These are phyloP conservation scores for Populus euphratica DNA, from an alignment of 345 rosid genomes.

Conservation along the genomic window DNA sequence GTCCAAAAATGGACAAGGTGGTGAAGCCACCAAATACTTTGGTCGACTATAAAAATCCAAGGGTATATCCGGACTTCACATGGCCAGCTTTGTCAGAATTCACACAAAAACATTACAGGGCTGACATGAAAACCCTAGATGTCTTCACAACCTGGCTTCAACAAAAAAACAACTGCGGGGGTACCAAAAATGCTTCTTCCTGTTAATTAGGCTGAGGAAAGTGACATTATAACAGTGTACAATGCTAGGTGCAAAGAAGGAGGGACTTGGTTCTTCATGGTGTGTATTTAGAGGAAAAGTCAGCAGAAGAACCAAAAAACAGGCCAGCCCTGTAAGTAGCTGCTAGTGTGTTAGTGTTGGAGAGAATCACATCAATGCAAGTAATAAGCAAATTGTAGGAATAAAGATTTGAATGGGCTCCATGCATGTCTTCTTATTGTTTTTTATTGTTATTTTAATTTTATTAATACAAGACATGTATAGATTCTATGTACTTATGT, in stretches of 20 bases:
- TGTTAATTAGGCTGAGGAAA: constrained; percentile 14
- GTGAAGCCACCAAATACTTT: constrained; percentile 71
- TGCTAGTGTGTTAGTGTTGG: constrained; percentile 11
- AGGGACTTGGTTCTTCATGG: background rate
- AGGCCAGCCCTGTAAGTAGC: background rate
- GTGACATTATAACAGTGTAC: constrained; percentile 5
- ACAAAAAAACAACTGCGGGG: constrained; percentile 16
- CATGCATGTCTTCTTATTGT: background rate
- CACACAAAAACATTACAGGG: constrained; percentile 80
- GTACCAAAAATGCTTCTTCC: background rate
- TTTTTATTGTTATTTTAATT: background rate
- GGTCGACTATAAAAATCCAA: constrained; percentile 45
- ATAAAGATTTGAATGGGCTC: constrained; percentile 18
- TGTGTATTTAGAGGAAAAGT: constrained; percentile 3
- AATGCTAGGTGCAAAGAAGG: background rate
- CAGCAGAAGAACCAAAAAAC: constrained; percentile 10
- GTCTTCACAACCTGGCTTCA: constrained; percentile 59
- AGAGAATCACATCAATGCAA: background rate
- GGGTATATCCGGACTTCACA: constrained; percentile 77
- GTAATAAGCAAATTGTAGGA: constrained; percentile 3
- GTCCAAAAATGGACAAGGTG: constrained; percentile 74
- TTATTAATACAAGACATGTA: background rate
- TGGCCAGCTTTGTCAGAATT: constrained; percentile 71
- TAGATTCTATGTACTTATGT: constrained; percentile 6
- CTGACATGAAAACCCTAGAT: constrained; percentile 79